A percentile compares a stretch with the other conserved stretches of the same genome.
Conservation (phyloP, 2,329 filamentous ascomycete species). For the Colletotrichum sp. region DNA sequence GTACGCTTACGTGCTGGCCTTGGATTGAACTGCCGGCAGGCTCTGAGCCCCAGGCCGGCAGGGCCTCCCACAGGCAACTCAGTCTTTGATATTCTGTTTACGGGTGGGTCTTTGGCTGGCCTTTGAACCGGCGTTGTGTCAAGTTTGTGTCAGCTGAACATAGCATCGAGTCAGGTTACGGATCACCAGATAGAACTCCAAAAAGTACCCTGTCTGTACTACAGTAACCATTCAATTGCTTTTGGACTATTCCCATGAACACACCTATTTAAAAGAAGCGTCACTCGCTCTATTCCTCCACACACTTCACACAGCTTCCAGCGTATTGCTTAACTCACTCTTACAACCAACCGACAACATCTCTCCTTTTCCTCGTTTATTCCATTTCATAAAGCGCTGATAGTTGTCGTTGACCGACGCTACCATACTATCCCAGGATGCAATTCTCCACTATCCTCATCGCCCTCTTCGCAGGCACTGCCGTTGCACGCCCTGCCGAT, state of each 20-base stretch:
- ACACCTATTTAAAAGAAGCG: background rate
- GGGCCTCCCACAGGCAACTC: background rate
- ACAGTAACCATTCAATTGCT: background rate
- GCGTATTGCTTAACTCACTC: background rate
- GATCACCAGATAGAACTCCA: background rate
- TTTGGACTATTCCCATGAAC: background rate
- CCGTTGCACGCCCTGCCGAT: background rate
- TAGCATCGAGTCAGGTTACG: background rate
- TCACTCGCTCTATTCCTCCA: background rate
- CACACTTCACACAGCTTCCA: background rate
- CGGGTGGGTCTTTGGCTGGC: background rate
- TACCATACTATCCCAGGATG: background rate
- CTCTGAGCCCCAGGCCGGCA: background rate
- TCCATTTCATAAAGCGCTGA: background rate
- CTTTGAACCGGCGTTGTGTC: background rate
- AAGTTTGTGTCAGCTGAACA: background rate
- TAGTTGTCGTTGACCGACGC: background rate
- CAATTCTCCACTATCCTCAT: background rate
- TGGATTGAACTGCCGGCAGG: background rate
- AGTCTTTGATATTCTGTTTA: background rate
- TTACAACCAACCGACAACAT: too few species aligned
- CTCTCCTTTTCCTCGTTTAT: background rate
- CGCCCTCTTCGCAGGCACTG: background rate
- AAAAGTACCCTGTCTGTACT: background rate
- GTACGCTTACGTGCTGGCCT: background rate